Conservation (phyloP, 805 yeast genomes). For the Kluyveromyces starmeri region DNA sequence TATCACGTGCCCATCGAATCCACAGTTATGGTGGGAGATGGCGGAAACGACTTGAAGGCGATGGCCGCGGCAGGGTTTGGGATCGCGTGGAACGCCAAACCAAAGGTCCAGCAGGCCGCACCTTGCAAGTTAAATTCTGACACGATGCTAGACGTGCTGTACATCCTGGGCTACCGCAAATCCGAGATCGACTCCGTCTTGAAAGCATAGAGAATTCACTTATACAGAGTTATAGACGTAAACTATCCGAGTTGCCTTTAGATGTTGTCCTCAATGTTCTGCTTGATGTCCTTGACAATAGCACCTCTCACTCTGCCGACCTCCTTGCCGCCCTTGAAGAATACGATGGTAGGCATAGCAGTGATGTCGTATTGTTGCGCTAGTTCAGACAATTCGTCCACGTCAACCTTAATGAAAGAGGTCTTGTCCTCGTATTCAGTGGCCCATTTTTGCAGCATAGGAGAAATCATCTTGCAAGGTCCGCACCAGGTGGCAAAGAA, state of each 20-base stretch:
- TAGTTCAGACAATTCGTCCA: slow-evolving; percentile 70
- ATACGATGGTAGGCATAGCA: slow-evolving; percentile 61
- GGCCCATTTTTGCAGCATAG: slow-evolving; percentile 77
- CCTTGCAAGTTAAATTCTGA: slow-evolving; percentile 72
- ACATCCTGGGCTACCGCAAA: slow-evolving; percentile 68
- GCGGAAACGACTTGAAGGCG: slow-evolving; percentile 92
- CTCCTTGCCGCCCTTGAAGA: slow-evolving; percentile 76
- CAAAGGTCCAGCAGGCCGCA: slow-evolving; percentile 76
- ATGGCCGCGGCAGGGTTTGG: slow-evolving; percentile 91
- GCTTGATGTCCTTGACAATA: slow-evolving; percentile 75
- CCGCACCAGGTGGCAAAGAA: slow-evolving; percentile 99
- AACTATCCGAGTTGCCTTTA: slow-evolving; percentile 21
- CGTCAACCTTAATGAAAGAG: slow-evolving; percentile 79
- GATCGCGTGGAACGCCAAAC: slow-evolving; percentile 96
- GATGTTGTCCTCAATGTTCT: slow-evolving; percentile 47
- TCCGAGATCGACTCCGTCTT: slow-evolving; percentile 37
- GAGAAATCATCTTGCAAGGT: slow-evolving; percentile 97
- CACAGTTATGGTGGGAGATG: slow-evolving; percentile 89
- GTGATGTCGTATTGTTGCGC: slow-evolving; percentile 55
- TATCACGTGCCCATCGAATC: slow-evolving; percentile 42
- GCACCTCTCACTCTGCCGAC: slow-evolving; percentile 83
- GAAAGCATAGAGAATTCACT: background rate
- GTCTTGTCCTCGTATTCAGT: slow-evolving; percentile 45
- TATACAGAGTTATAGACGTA: background rate
- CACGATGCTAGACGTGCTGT: slow-evolving; percentile 66